Conservation (phyloP, 1,139 yeast species). For the Suhomyces choctaworum region DNA sequence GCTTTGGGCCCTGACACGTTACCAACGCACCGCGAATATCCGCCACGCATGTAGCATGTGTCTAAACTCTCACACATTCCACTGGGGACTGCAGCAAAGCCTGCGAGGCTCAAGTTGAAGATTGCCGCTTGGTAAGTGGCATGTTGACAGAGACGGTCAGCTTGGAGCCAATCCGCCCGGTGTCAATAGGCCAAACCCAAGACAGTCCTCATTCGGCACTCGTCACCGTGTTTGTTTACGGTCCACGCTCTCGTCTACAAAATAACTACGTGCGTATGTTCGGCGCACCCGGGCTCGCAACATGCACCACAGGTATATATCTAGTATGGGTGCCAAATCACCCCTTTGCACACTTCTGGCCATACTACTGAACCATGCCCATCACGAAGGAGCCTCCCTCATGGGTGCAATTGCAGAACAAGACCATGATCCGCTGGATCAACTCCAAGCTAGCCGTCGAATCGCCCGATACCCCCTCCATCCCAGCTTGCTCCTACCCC, state of each 20-base stretch:
- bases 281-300: constrained; percentile 5
- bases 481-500: constrained; percentile 16
- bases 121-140: too few relatives aligned
- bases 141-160: too few relatives aligned
- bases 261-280: constrained; percentile 1
- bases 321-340: constrained; percentile 6
- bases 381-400: constrained; percentile 12
- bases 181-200: too few relatives aligned
- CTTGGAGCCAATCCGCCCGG: too few relatives aligned
- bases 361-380: constrained; percentile 1
- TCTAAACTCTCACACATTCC: too few relatives aligned
- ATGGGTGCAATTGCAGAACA: constrained; percentile 48
- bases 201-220: too few relatives aligned
- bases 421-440: constrained; percentile 51
- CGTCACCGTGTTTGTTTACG: constrained; percentile 4
- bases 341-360: background rate
- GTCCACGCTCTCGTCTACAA: constrained; percentile 5
- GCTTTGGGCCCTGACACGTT: too few relatives aligned
- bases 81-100: too few relatives aligned
- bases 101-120: too few relatives aligned
- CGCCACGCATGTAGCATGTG: too few relatives aligned
- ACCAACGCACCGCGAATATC: too few relatives aligned
- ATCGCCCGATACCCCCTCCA: constrained; percentile 28
- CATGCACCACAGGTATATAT: constrained; percentile 2
- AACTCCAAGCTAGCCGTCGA: constrained; percentile 33